Conservation (phyloP, 1,284 basidiomycete species). For the Apiotrichum gracile region DNA sequence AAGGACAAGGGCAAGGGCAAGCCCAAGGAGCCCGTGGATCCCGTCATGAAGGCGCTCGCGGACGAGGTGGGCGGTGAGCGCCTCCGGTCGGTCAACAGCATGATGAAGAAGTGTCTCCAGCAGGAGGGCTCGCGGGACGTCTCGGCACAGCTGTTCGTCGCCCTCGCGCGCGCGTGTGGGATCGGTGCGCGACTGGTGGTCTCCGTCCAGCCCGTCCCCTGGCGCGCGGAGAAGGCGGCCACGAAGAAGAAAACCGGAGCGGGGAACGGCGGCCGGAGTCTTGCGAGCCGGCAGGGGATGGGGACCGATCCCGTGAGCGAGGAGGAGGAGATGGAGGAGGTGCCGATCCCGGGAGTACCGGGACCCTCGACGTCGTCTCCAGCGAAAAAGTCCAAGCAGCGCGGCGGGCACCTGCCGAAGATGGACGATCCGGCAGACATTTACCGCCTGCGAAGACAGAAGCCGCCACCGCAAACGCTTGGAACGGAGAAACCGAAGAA, state of each 20-base stretch:
- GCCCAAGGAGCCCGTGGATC: conserved; percentile 32
- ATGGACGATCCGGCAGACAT: conserved; percentile 36
- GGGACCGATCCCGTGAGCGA: conserved; percentile 29
- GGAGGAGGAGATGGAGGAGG: conserved; percentile 33
- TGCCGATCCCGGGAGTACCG: conserved; percentile 28
- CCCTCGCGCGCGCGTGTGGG: conserved; percentile 76
- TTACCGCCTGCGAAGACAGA: conserved; percentile 31
- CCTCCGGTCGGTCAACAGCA: conserved; percentile 68
- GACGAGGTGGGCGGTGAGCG: conserved; percentile 57
- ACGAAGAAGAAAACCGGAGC: conserved; percentile 36
- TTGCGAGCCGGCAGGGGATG: conserved; percentile 33
- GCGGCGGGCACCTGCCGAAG: conserved; percentile 25
- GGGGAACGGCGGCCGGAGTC: conserved; percentile 22
- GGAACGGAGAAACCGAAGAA: conserved; percentile 24
- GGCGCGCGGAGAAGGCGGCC: conserved; percentile 53
- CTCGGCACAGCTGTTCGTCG: conserved; percentile 86
- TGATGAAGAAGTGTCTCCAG: conserved; percentile 83
- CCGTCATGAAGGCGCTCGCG: conserved; percentile 31
- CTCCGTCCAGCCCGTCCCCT: conserved; percentile 84
- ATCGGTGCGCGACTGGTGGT: conserved; percentile 84
- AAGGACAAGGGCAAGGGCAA: conserved; percentile 42
- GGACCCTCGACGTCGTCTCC: neutral
- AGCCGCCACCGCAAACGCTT: conserved; percentile 22
- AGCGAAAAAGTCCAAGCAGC: conserved; percentile 49
- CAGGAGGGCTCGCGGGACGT: conserved; percentile 76